phyloP scores from a whole-genome alignment of 1,284 basidiomycete species.

The Takashimella tepidaria region DNA sequence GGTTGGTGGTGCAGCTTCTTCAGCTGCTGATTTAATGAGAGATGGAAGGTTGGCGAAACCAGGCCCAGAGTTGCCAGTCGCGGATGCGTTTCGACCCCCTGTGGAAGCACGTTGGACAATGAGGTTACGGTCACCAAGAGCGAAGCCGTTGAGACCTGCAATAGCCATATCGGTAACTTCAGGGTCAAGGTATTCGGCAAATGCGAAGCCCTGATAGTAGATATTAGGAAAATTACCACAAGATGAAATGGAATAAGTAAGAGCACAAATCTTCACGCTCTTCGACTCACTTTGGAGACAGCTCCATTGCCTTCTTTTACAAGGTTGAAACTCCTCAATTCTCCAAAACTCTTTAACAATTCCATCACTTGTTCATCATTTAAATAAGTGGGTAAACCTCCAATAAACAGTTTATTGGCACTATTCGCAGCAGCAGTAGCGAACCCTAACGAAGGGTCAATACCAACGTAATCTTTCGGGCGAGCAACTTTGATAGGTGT shows the following conservation, averaged over 20 bases:
- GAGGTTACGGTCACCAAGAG: conserved; percentile 91
- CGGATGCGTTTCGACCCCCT: conserved; percentile 34
- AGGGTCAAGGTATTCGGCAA: conserved; percentile 94
- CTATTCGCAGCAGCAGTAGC: conserved; percentile 53
- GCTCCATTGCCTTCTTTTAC: conserved; percentile 79
- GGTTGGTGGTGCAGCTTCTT: conserved; percentile 54
- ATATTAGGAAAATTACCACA: background rate
- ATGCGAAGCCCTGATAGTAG: conserved; percentile 81
- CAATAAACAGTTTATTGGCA: conserved; percentile 96
- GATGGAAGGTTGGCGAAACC: conserved; percentile 42
- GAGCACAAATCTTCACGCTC: too few relatives aligned
- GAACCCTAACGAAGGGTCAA: conserved; percentile 36
- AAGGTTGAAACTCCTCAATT: conserved; percentile 94
- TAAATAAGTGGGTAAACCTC: conserved; percentile 89
- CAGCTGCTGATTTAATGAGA: conserved; percentile 57
- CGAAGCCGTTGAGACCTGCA: conserved; percentile 94
- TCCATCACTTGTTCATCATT: conserved; percentile 98
- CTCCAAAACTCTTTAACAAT: conserved; percentile 92
- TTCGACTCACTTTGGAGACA: conserved; percentile 70
- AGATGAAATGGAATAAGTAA: too few relatives aligned
- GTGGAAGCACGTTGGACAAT: conserved; percentile 83
- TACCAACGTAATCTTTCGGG: conserved; percentile 84
- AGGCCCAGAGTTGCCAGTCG: conserved; percentile 29
- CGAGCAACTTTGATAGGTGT: conserved; percentile 89
- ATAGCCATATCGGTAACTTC: conserved; percentile 90